Base-by-base conservation (phyloP, 208 protist genomes). In the Angomonas ambiguus region DNA sequence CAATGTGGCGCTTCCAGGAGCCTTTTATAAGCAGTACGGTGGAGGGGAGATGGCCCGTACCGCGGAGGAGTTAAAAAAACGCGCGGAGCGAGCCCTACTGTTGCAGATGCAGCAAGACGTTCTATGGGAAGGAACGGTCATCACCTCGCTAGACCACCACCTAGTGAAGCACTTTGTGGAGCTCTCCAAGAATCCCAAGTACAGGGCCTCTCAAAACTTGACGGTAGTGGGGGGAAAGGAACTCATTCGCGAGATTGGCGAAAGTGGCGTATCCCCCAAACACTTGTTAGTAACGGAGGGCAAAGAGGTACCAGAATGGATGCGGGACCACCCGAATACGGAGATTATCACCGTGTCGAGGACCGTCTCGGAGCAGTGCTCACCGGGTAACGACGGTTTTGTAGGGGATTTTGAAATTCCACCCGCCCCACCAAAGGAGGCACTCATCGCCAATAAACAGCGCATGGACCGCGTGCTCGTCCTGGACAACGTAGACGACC, bases 401-500 rank as follows among this genome's bases (percentile, higher is more conserved):
- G 76, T 94, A 31, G 91, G 88, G 16, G 91, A 96, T 53, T 96
- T 94, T 73, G 73, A 84, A 42, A 83, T 96, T 60, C 91, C 91
- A 0, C 57, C 75, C 18, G 82, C 85, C 25, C 87, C 91, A 10
- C 69, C 79, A 62, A 93, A 91, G 72, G 91, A 96, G 75, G 57
- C 82, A 25, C 74, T 96, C 38, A 93, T 96, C 20, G 88, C 88
- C 0, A 94, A 94, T 60, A 82, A 91, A 59, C 83, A 94, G 56
- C 86, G 82, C 1, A 62, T 94, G 53, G 77, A 84, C n/a, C 83
- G 87, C 16, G 77, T 96, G 25, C 77, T 96, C 18, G 91, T 96
- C 25, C 80, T 96, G 10, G 91, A 96, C 72, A 96, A 96, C 69
- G 83, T 96, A 2, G 78, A 88, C 53, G 91, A 96, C 67, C 79